Evolutionary conservation across 352 stramenopile genomes (phyloP).

Genomic region (Pseudoperonospora humuli): DNA sequence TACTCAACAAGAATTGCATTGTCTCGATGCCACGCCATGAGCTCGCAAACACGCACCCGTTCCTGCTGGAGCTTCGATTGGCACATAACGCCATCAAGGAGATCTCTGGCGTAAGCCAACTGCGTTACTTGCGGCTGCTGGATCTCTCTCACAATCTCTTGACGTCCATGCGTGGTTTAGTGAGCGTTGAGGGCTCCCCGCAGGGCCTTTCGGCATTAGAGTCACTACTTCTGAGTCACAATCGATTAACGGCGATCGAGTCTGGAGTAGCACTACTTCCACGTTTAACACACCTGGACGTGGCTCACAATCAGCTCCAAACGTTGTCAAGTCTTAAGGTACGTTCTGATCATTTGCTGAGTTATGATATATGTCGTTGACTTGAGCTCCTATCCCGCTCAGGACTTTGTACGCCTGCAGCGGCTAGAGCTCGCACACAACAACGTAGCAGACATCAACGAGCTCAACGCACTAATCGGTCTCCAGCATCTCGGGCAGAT

Average conservation of each 20-base stretch:
- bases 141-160: conserved; percentile 67
- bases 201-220: conserved; percentile 39
- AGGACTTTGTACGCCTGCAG: conserved; percentile 39
- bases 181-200: neutral
- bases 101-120: conserved; percentile 37
- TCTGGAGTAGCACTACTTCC: conserved; percentile 30
- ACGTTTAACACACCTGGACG: conserved; percentile 42
- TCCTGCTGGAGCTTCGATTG: conserved; percentile 56
- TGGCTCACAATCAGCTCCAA: conserved; percentile 49
- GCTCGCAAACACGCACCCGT: conserved; percentile 41
- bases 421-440: conserved; percentile 49
- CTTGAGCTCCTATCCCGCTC: too few species aligned
- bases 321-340: conserved; percentile 39
- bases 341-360: too few species aligned
- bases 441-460: conserved; percentile 41
- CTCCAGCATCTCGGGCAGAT: conserved; percentile 41
- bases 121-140: conserved; percentile 59
- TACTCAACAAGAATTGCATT: conserved; percentile 48
- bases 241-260: conserved; percentile 43
- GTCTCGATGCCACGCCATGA: conserved; percentile 31
- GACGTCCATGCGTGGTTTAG: conserved; percentile 32
- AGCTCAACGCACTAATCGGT: conserved; percentile 45
- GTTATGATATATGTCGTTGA: too few species aligned
- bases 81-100: conserved; percentile 47
- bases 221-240: conserved; percentile 43